Percentiles rank a stretch among this genome's conserved stretches.
Conservation (phyloP, 495 filamentous ascomycete species). For the Parachaetomium inaequale region DNA sequence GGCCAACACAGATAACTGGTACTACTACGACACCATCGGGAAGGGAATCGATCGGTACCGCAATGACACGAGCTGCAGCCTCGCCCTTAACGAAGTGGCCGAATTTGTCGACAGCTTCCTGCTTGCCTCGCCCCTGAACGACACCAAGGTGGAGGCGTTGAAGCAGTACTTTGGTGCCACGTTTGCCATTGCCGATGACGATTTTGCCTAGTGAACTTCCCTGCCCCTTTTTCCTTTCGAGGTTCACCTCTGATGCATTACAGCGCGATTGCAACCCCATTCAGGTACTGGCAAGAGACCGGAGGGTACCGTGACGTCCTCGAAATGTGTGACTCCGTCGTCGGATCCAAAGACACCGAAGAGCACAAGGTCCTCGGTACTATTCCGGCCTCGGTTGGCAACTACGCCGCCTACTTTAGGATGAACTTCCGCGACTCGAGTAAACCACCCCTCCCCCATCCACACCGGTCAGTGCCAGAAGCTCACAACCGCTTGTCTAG, state of each 20-base stretch:
- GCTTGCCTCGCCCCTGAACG: conserved; percentile 15
- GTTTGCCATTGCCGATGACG: conserved; percentile 28
- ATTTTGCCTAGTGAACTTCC: conserved; percentile 29
- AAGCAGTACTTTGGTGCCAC: conserved; percentile 24
- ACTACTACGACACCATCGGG: conserved; percentile 60
- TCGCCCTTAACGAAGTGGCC: conserved; percentile 52
- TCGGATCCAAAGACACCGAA: not conserved
- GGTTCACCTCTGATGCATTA: not conserved
- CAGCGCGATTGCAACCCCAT: conserved; percentile 26
- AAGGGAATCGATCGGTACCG: conserved; percentile 49
- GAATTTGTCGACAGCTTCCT: conserved; percentile 54
- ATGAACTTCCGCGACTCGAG: conserved; percentile 48
- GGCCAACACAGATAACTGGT: conserved; percentile 60
- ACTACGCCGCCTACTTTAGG: conserved; percentile 54
- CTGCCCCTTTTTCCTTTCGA: too few species aligned
- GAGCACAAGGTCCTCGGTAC: conserved; percentile 30
- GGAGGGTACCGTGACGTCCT: conserved; percentile 47
- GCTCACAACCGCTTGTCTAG: conserved; percentile 5
- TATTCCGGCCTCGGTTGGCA: conserved; percentile 32
- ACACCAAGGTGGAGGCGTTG: conserved; percentile 21
- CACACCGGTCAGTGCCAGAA: not conserved
- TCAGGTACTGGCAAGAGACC: conserved; percentile 30
- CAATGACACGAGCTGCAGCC: conserved; percentile 51
- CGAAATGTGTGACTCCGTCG: conserved; percentile 43
- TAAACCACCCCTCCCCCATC: conserved; percentile 28